Percentiles rank a stretch among this genome's conserved stretches.
Conservation (phyloP, 495 filamentous ascomycete species). For the Hyaloscypha bicolor region DNA sequence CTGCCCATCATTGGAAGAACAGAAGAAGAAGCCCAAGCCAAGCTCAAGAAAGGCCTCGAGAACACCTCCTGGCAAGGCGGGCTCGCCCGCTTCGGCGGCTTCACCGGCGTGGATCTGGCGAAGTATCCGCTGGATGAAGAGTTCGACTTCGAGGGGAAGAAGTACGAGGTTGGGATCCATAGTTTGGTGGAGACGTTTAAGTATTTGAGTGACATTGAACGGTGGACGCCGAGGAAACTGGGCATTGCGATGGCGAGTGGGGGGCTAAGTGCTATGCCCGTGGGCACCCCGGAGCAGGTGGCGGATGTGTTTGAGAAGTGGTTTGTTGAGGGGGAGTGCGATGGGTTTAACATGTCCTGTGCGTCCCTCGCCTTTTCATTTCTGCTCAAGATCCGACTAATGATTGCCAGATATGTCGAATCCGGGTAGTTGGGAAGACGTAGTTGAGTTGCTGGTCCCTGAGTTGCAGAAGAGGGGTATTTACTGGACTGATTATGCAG, state of each 20-base stretch:
- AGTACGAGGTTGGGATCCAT: no score
- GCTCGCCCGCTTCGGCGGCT: conserved; percentile 61
- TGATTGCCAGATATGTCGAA: conserved; percentile 33
- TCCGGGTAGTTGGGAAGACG: conserved; percentile 45
- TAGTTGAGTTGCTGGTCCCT: conserved; percentile 47
- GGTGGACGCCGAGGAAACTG: no score
- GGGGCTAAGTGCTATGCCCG: no score
- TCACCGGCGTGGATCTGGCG: conserved; percentile 64
- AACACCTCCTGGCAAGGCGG: conserved; percentile 56
- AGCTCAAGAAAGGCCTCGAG: conserved; percentile 52
- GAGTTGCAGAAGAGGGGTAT: conserved; percentile 42
- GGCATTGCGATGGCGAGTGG: no score
- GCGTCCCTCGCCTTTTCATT: no score
- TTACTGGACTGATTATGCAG: not conserved
- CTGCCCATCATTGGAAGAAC: conserved; percentile 59
- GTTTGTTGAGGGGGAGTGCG: no score
- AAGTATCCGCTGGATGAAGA: conserved; percentile 53
- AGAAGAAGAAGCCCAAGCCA: conserved; percentile 56
- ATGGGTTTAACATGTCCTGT: no score
- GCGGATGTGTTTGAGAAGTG: no score
- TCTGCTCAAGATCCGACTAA: conserved; percentile 8
- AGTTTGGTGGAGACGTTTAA: no score
- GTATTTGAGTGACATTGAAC: no score
- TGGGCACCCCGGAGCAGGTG: no score
- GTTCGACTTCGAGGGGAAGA: no score